Conservation (phyloP, 768 basidiomycete genomes). For the Lentinula lateritia region DNA sequence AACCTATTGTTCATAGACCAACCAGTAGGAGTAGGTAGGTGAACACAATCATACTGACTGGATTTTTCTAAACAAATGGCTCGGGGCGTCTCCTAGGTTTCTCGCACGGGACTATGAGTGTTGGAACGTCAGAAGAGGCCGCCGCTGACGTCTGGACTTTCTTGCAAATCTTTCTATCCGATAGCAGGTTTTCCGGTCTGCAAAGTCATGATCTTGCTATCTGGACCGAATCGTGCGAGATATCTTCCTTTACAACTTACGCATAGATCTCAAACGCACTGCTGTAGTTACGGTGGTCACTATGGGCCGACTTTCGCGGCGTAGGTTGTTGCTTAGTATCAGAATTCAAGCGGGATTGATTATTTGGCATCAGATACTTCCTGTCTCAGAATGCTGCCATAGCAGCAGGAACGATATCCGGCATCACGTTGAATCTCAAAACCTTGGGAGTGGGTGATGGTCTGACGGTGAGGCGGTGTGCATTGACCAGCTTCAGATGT, state of each 20-base stretch:
- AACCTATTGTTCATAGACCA: constrained; percentile 38
- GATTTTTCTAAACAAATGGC: too few species aligned
- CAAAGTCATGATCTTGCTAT: constrained; percentile 29
- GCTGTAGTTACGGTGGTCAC: constrained; percentile 61
- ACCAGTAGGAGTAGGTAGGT: constrained; percentile 17
- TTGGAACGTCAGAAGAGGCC: constrained; percentile 27
- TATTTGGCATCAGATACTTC: constrained; percentile 34
- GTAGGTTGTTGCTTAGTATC: constrained; percentile 16
- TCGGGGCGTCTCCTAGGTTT: constrained; percentile 27
- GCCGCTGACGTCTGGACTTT: constrained; percentile 34
- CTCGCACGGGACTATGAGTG: constrained; percentile 28
- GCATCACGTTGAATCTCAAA: constrained; percentile 52
- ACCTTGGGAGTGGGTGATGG: constrained; percentile 61
- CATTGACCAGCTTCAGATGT: not conserved
- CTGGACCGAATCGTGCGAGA: constrained; percentile 32
- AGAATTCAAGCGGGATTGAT: not conserved
- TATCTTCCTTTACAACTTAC: not conserved
- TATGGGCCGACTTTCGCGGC: constrained; percentile 66
- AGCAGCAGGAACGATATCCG: constrained; percentile 35
- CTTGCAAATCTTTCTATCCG: constrained; percentile 35
- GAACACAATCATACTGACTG: not conserved
- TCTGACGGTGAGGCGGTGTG: constrained; percentile 38
- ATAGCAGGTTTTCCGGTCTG: constrained; percentile 30
- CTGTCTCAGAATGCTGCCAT: constrained; percentile 56
- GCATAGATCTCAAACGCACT: not conserved